Conservation (phyloP, 768 basidiomycete species). For the Lentinula guzmanii region DNA sequence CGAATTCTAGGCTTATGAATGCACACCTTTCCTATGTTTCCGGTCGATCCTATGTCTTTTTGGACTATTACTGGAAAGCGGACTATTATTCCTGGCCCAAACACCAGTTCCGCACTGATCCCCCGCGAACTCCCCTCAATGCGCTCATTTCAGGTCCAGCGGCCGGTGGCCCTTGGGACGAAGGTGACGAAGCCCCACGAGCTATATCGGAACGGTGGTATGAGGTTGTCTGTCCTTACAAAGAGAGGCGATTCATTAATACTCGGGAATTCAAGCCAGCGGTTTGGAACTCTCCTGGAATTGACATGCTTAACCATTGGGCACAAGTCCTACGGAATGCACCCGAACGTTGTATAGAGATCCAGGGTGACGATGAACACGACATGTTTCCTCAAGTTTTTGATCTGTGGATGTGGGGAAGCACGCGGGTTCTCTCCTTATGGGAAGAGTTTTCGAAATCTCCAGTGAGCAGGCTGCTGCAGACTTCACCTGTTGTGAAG, state of each 20-base stretch:
- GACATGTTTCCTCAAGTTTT: conserved; percentile 1
- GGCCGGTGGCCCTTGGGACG: conserved; percentile 36
- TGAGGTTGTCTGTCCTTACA: conserved; percentile 36
- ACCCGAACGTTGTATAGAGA: conserved; percentile 38
- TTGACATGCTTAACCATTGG: conserved; percentile 33
- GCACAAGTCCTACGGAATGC: conserved; percentile 28
- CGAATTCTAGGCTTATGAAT: conserved; percentile 39
- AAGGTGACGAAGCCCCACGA: conserved; percentile 33
- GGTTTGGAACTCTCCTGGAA: conserved; percentile 22
- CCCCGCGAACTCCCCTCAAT: conserved; percentile 32
- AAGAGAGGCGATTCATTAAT: conserved; percentile 29
- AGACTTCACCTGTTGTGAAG: conserved; percentile 34
- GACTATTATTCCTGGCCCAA: conserved; percentile 36
- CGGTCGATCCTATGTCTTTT: conserved; percentile 44
- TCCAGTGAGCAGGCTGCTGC: conserved; percentile 34
- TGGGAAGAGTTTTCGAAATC: conserved; percentile 33
- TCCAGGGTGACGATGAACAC: conserved; percentile 30
- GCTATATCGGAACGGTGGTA: conserved; percentile 37
- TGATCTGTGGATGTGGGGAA: conserved; percentile 23
- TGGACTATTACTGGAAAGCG: conserved; percentile 35
- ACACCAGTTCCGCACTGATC: background rate
- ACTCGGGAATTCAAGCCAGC: conserved; percentile 32
- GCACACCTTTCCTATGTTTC: conserved; percentile 42
- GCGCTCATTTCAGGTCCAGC: conserved; percentile 38
- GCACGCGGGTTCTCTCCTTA: conserved; percentile 25